Conservation (phyloP, 116 monocot species). For the Zostera marina region DNA sequence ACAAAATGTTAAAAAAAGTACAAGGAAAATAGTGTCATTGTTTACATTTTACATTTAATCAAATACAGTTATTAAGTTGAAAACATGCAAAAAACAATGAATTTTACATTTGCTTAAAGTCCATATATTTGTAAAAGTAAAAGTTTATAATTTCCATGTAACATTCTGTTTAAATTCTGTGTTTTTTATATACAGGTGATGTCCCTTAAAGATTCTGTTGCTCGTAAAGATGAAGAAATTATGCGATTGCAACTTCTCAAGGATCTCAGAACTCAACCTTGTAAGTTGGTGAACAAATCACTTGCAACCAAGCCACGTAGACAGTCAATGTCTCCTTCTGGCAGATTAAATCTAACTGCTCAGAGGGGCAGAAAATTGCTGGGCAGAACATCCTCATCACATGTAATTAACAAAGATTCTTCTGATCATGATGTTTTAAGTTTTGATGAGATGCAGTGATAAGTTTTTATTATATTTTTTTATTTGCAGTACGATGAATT, state of each 20-base stretch:
- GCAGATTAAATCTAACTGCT: constrained; percentile 5
- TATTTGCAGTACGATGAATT: constrained; percentile 22
- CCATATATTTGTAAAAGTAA: too few relatives aligned
- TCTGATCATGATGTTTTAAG: constrained; percentile 29
- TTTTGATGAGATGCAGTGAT: constrained; percentile 27
- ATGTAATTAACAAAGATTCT: constrained; percentile 15
- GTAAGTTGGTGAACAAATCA: constrained; percentile 9
- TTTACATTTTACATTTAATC: too few relatives aligned
- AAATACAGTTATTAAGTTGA: too few relatives aligned
- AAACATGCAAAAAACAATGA: too few relatives aligned
- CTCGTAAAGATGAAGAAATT: constrained; percentile 77
- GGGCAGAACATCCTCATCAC: constrained; percentile 12
- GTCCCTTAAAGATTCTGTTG: constrained; percentile 63
- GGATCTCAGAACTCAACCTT: constrained; percentile 21
- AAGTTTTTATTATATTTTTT: constrained; percentile 22
- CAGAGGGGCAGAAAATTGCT: constrained; percentile 9
- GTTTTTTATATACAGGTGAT: constrained; percentile 37
- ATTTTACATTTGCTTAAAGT: too few relatives aligned
- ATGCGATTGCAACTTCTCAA: constrained; percentile 44
- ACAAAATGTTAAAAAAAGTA: too few relatives aligned
- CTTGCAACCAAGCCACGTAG: constrained; percentile 14
- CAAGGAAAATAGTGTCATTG: too few relatives aligned
- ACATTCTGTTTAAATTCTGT: constrained; percentile 2
- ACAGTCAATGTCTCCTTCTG: constrained; percentile 37
- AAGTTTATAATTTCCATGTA: too few relatives aligned